Conservation (phyloP, 257 asterid genomes). For the Datura wrightii region DNA sequence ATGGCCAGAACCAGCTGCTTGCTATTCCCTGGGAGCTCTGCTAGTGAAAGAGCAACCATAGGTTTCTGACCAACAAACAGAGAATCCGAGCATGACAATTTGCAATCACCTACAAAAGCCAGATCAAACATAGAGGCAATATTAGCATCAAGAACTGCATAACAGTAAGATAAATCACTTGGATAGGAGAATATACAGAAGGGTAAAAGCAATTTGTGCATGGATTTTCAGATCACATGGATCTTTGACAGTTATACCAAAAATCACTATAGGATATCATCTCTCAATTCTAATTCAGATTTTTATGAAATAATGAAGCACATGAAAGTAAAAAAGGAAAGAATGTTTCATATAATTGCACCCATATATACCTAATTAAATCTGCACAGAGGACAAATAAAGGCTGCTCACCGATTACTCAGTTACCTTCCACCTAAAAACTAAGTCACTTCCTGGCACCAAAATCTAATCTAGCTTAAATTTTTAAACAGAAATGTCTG, state of each 20-base stretch:
- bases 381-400: not conserved
- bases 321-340: not conserved
- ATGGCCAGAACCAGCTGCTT: slow-evolving; percentile 69
- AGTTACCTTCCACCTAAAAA: not conserved
- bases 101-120: slow-evolving; percentile 68
- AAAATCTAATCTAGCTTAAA: slow-evolving; percentile 21
- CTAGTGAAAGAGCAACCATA: slow-evolving; percentile 89
- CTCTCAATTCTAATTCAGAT: not conserved
- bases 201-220: not conserved
- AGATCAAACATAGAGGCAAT: slow-evolving; percentile 26
- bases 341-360: not conserved
- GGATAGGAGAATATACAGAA: not conserved
- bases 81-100: slow-evolving; percentile 70
- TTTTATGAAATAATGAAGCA: not conserved
- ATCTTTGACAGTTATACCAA: not conserved
- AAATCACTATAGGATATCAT: not conserved
- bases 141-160: slow-evolving; percentile 1
- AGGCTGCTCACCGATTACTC: not conserved
- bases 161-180: not conserved
- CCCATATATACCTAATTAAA: not conserved
- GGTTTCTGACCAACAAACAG: slow-evolving; percentile 66
- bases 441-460: not conserved
- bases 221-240: not conserved
- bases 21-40: slow-evolving; percentile 69
- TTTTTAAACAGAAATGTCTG: not conserved